Percentiles rank a stretch among this genome's conserved stretches.
Evolutionary conservation across 2,329 filamentous ascomycete species (phyloP).

Genomic region (Fusarium neocosmosporiellum): DNA sequence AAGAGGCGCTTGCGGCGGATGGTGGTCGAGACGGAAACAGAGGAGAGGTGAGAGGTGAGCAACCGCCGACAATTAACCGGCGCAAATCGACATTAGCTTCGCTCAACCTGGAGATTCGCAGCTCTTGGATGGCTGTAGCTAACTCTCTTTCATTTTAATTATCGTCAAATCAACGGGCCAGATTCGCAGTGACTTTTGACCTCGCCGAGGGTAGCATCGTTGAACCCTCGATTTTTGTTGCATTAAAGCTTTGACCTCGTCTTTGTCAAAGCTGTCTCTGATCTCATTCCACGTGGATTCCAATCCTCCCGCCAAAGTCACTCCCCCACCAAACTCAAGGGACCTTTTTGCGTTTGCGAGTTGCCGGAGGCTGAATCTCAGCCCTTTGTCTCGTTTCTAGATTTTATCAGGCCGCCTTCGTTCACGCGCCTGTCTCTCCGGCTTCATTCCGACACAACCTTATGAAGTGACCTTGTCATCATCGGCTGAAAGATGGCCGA

Average conservation of each 20-base stretch:
- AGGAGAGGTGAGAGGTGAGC: conserved; percentile 21
- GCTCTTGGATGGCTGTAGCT: neutral
- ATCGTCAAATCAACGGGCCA: neutral
- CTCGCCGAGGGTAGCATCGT: neutral
- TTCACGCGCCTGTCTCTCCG: neutral
- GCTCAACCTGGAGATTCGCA: neutral
- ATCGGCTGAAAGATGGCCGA: conserved; percentile 65
- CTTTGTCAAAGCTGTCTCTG: conserved; percentile 2
- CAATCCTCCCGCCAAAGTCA: conserved; percentile 23
- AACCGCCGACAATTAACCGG: conserved; percentile 47
- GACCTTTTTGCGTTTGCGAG: conserved; percentile 8
- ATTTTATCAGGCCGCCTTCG: neutral
- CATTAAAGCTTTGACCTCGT: conserved; percentile 12
- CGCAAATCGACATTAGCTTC: conserved; percentile 32
- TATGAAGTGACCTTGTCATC: conserved; percentile 22
- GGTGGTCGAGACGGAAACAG: conserved; percentile 26
- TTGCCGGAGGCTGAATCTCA: conserved; percentile 10
- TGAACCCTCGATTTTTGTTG: neutral
- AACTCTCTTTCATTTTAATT: neutral
- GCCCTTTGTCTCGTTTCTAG: neutral
- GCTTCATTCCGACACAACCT: neutral
- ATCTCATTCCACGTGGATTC: conserved; percentile 27
- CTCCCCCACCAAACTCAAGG: conserved; percentile 21
- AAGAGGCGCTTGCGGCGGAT: conserved; percentile 4
- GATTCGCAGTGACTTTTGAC: neutral